A percentile compares a stretch with the other conserved stretches of the same genome.
Evolutionary conservation across 2,329 filamentous ascomycete genomes (phyloP).

Genomic region (Pseudogymnoascus sp.): DNA sequence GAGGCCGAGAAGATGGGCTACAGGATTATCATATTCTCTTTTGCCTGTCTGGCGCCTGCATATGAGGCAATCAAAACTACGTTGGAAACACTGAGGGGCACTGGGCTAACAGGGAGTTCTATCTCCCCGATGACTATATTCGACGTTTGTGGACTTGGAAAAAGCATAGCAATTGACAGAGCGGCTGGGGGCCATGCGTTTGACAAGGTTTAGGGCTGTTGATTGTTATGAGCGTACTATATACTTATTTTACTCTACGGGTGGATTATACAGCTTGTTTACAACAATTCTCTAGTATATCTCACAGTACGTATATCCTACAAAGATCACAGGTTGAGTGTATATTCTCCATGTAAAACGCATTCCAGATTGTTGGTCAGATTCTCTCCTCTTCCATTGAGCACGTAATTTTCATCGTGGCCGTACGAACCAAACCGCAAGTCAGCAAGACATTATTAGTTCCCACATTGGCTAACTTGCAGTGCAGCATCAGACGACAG

Average conservation of each 20-base stretch:
- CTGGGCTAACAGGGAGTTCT: constrained; percentile 25
- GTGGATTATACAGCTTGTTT: background rate
- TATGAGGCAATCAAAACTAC: constrained; percentile 35
- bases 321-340: background rate
- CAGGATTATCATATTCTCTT: constrained; percentile 51
- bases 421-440: background rate
- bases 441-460: background rate
- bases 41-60: constrained; percentile 40
- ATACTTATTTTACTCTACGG: background rate
- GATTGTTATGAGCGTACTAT: background rate
- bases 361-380: background rate
- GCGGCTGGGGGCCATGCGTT: constrained; percentile 11
- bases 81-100: constrained; percentile 31
- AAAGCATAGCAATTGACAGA: constrained; percentile 11
- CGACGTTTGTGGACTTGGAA: constrained; percentile 11
- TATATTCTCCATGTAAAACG: background rate
- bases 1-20: constrained; percentile 50
- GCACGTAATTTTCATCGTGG: background rate
- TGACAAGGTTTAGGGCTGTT: background rate
- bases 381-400: background rate
- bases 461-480: background rate
- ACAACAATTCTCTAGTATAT: background rate
- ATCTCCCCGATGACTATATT: constrained; percentile 11
- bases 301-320: background rate
- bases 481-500: background rate